Evolutionary conservation across 768 basidiomycete species (phyloP).

Genomic region (Phallus indusiatus): DNA sequence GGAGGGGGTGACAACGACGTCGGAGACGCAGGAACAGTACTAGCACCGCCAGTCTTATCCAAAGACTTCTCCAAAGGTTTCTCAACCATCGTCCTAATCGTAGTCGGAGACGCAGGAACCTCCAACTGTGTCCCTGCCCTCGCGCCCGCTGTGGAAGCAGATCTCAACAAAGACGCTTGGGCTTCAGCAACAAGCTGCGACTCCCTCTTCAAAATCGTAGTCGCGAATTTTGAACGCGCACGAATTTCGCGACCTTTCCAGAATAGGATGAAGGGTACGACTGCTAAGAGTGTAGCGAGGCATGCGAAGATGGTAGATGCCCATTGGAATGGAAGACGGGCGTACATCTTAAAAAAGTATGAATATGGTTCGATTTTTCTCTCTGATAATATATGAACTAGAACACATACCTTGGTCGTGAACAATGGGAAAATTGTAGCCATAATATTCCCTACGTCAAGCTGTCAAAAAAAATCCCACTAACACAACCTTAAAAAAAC

Average conservation of each 20-base stretch:
- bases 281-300: slow-evolving; percentile 43
- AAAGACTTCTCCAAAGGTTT: no score
- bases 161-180: no score
- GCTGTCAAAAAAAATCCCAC: neutral
- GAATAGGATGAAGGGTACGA: slow-evolving; percentile 42
- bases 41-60: no score
- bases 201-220: slow-evolving; percentile 15
- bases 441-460: slow-evolving; percentile 38
- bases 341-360: slow-evolving; percentile 36
- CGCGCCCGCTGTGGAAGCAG: no score
- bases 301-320: slow-evolving; percentile 48
- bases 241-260: slow-evolving; percentile 24
- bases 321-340: slow-evolving; percentile 46
- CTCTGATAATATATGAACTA: neutral
- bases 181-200: neutral
- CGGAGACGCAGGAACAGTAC: no score
- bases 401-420: slow-evolving; percentile 27
- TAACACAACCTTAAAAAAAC: slow-evolving; percentile 14
- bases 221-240: slow-evolving; percentile 13
- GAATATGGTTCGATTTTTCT: neutral
- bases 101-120: neutral
- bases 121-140: no score
- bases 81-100: no score
- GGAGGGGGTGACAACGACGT: no score
- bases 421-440: slow-evolving; percentile 54